These are phyloP conservation scores for Candida railenensis DNA, from an alignment of 805 yeast species.

Conservation along the genomic window DNA sequence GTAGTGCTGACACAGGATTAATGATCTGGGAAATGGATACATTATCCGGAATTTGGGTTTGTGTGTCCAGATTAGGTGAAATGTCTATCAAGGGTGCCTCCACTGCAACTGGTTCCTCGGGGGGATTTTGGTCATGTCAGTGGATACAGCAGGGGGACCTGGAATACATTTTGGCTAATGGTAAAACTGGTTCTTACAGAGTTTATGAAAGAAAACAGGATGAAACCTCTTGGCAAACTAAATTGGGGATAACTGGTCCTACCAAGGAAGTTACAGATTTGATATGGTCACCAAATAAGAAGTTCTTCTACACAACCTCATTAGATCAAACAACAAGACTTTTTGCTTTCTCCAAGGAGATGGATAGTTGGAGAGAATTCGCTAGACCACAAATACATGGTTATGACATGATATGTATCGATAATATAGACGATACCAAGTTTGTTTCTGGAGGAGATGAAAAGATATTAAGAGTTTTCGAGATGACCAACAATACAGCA, in stretches of 20 bases:
- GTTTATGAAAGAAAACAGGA: conserved; percentile 47
- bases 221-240: conserved; percentile 9
- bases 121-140: conserved; percentile 60
- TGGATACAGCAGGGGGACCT: conserved; percentile 51
- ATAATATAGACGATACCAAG: conserved; percentile 54
- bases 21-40: conserved; percentile 93
- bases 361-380: conserved; percentile 73
- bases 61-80: conserved; percentile 81
- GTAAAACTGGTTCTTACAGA: conserved; percentile 92
- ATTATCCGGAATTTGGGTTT: conserved; percentile 87
- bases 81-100: conserved; percentile 94
- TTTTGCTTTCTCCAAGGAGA: conserved; percentile 33
- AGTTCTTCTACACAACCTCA: conserved; percentile 73
- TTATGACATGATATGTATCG: conserved; percentile 86
- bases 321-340: conserved; percentile 92
- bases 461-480: conserved; percentile 84
- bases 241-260: conserved; percentile 75
- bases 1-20: conserved; percentile 90
- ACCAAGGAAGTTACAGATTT: conserved; percentile 72
- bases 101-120: conserved; percentile 93
- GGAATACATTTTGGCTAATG: conserved; percentile 70
- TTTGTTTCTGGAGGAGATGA: conserved; percentile 97
- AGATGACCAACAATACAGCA: conserved; percentile 79
- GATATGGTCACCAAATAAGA: conserved; percentile 69
- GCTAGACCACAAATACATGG: conserved; percentile 99